A percentile compares a stretch with the other conserved stretches of the same genome.
phyloP scores from a whole-genome alignment of 148 eudicot genomes.

The Spergularia bocconei region DNA sequence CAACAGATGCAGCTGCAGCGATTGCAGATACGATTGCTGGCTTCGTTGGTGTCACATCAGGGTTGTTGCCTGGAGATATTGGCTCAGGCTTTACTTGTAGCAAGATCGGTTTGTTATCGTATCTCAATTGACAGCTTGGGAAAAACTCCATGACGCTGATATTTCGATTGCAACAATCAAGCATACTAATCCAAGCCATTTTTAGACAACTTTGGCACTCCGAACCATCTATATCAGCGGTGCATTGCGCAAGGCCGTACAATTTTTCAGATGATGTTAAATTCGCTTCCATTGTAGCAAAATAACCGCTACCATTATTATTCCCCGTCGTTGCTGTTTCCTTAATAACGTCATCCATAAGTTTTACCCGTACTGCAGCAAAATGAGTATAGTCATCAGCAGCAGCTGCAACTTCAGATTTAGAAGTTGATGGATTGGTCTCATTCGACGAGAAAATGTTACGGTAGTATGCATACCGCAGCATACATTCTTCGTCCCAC shows the following conservation, averaged over 20 bases:
- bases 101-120: background rate
- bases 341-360: background rate
- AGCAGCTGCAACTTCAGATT: background rate
- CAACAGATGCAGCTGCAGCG: too few species aligned
- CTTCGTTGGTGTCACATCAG: too few species aligned
- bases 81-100: background rate
- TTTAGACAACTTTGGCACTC: conserved; percentile 6
- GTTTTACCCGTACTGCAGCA: background rate
- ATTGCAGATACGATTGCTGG: too few species aligned
- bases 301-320: background rate
- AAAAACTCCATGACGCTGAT: background rate
- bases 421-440: rapidly evolving
- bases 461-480: conserved; percentile 20
- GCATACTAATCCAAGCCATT: background rate
- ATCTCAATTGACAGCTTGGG: conserved; percentile 19
- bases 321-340: background rate
- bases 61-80: background rate
- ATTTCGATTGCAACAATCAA: background rate
- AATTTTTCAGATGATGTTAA: background rate
- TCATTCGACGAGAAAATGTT: conserved; percentile 9
- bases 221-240: background rate
- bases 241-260: conserved; percentile 26
- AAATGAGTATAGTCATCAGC: background rate
- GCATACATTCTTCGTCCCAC: conserved; percentile 19
- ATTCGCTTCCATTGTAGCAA: background rate